Conservation (phyloP, 2,329 filamentous ascomycete species). For the Calcarisporium arbuscula region DNA sequence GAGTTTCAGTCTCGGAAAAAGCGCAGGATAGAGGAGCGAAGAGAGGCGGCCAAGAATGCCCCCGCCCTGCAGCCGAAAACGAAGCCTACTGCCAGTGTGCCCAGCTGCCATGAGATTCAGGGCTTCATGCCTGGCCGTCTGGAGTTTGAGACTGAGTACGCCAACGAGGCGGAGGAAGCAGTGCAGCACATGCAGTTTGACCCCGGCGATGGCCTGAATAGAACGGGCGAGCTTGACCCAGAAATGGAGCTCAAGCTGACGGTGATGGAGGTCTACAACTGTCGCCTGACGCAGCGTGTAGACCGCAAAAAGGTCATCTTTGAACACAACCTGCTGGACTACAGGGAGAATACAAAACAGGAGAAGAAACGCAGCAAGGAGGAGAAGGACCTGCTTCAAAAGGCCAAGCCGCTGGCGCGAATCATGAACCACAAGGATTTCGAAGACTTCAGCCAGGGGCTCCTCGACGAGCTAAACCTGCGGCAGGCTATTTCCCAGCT, state of each 20-base stretch:
- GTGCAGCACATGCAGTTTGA: constrained; percentile 99
- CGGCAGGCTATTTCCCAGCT: constrained; percentile 84
- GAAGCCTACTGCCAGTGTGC: constrained; percentile 92
- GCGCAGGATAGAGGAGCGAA: constrained; percentile 82
- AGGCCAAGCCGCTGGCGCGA: constrained; percentile 89
- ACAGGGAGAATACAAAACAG: constrained; percentile 78
- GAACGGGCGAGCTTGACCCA: constrained; percentile 80
- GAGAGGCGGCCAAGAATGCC: constrained; percentile 79
- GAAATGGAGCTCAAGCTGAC: constrained; percentile 98
- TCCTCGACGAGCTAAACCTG: constrained; percentile 87
- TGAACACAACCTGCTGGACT: constrained; percentile 88
- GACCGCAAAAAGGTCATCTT: constrained; percentile 96
- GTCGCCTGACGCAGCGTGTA: constrained; percentile 79
- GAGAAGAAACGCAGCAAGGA: constrained; percentile 97
- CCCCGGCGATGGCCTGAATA: constrained; percentile 85
- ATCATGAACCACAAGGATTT: constrained; percentile 97
- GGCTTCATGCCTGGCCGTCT: constrained; percentile 97
- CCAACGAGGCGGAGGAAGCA: constrained; percentile 96
- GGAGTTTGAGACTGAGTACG: constrained; percentile 96
- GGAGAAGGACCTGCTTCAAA: constrained; percentile 83
- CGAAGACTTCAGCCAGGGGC: constrained; percentile 73
- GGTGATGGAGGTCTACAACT: constrained; percentile 98
- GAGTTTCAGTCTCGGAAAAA: constrained; percentile 94
- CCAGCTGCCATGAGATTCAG: constrained; percentile 94
- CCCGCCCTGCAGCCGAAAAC: constrained; percentile 82